These are phyloP conservation scores for Neofusicoccum sp. DNA, from an alignment of 2,329 filamentous ascomycete species.

Conservation along the genomic window DNA sequence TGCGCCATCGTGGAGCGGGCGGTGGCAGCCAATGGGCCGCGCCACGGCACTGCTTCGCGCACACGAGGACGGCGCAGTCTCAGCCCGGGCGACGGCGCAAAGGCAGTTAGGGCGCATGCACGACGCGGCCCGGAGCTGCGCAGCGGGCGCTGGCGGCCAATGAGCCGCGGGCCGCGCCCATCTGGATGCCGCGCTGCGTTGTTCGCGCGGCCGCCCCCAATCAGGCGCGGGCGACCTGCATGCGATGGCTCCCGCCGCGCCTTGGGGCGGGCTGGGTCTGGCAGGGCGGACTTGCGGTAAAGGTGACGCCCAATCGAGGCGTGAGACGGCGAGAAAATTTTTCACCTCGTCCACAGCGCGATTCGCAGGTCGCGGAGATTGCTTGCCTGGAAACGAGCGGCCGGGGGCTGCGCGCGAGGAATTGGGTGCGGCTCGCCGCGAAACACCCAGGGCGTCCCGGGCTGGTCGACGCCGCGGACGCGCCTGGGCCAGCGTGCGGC, in stretches of 20 bases:
- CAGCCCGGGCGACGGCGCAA: neutral
- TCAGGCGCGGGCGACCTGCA: neutral
- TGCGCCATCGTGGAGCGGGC: neutral
- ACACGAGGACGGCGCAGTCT: neutral
- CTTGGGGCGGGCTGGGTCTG: neutral
- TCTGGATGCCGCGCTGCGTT: neutral
- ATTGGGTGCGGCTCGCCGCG: conserved; percentile 12
- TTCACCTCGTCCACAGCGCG: conserved; percentile 4
- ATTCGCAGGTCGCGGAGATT: conserved; percentile 1
- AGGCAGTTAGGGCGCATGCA: conserved; percentile 5
- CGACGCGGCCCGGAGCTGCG: conserved; percentile 5
- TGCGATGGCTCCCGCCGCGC: neutral
- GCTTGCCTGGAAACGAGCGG: neutral
- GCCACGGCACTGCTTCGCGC: neutral
- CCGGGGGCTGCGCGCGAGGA: neutral
- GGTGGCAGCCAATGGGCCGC: neutral
- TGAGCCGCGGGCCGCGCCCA: neutral
- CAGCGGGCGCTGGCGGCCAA: neutral
- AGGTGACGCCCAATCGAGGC: neutral
- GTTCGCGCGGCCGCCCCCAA: neutral
- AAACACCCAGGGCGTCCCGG: neutral
- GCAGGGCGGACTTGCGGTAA: conserved; percentile 10
- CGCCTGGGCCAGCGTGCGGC: conserved; percentile 4
- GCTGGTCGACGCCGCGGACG: neutral
- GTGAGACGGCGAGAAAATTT: conserved; percentile 8